A percentile compares a stretch with the other conserved stretches of the same genome.
Conservation (phyloP, 805 yeast species). For the Ogataea sp. region DNA sequence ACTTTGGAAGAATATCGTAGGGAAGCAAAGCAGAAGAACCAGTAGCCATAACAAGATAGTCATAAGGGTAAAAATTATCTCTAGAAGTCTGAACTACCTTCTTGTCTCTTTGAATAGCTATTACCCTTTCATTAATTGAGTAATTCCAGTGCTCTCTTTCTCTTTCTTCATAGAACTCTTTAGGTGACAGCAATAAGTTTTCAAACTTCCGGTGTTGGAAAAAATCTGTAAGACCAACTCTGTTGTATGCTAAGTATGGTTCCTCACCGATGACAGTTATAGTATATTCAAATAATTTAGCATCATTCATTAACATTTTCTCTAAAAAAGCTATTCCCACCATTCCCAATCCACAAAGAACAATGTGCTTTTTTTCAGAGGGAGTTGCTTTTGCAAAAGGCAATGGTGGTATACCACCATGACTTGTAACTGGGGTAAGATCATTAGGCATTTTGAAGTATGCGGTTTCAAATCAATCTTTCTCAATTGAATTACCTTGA, state of each 20-base stretch:
- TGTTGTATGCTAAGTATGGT: constrained; percentile 27
- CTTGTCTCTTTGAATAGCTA: constrained; percentile 7
- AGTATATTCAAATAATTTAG: constrained; percentile 17
- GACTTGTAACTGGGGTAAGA: neutral
- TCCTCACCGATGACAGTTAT: constrained; percentile 28
- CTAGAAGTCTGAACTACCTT: constrained; percentile 11
- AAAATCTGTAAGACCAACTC: constrained; percentile 28
- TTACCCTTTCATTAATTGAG: constrained; percentile 16
- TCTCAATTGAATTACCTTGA: neutral
- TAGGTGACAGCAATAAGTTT: constrained; percentile 19
- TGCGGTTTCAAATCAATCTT: too few relatives aligned
- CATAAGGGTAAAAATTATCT: constrained; percentile 14
- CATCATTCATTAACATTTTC: constrained; percentile 25
- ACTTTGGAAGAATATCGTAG: too few relatives aligned
- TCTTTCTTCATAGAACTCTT: constrained; percentile 17
- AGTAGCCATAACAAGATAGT: constrained; percentile 23
- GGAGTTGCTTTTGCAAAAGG: constrained; percentile 3
- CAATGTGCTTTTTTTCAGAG: constrained; percentile 12
- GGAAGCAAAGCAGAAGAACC: constrained; percentile 25
- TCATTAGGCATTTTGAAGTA: constrained; percentile 1
- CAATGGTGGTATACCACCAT: constrained; percentile 1
- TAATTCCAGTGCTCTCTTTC: constrained; percentile 17
- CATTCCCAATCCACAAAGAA: constrained; percentile 30
- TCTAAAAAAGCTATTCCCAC: constrained; percentile 27
- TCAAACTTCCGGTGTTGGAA: constrained; percentile 20